These are phyloP conservation scores for Symbiodinium pilosum DNA, from an alignment of 73 alveolate species.

Conservation along the genomic window DNA sequence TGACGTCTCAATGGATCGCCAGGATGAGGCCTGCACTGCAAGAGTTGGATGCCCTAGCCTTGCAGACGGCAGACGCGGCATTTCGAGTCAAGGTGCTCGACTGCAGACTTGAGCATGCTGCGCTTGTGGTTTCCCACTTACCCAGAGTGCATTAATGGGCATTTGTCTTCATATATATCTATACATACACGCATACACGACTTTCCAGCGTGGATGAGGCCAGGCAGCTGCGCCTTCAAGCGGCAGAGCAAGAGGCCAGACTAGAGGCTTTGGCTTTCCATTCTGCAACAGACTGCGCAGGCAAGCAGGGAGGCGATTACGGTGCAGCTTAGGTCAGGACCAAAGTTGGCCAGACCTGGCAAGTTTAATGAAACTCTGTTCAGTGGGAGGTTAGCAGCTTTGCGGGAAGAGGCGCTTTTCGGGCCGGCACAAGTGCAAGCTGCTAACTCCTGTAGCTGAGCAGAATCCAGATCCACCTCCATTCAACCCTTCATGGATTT, in stretches of 20 bases:
- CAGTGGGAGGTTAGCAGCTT: neutral
- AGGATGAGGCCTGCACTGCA: no score
- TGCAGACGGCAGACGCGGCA: neutral
- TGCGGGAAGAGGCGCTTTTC: neutral
- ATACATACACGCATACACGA: no score
- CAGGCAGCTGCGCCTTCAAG: neutral
- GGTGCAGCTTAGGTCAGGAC: neutral
- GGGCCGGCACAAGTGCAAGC: neutral
- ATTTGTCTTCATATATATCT: no score
- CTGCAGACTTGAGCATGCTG: slow-evolving; percentile 10
- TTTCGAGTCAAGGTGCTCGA: neutral
- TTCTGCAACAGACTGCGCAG: neutral
- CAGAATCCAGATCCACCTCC: neutral
- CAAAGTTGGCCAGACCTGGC: neutral
- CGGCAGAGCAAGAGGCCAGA: neutral
- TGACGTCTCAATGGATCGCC: no score
- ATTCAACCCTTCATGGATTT: neutral
- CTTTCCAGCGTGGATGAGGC: no score
- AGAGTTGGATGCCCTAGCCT: neutral
- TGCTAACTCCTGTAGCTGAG: neutral
- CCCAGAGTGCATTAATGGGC: no score
- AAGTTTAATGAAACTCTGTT: neutral
- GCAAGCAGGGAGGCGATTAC: neutral
- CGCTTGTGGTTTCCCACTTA: neutral
- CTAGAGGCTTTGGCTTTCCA: neutral